Percentiles rank a stretch among this genome's conserved stretches.
Evolutionary conservation across 2,329 filamentous ascomycete genomes (phyloP).

Genomic region (Diaporthe nobilis): DNA sequence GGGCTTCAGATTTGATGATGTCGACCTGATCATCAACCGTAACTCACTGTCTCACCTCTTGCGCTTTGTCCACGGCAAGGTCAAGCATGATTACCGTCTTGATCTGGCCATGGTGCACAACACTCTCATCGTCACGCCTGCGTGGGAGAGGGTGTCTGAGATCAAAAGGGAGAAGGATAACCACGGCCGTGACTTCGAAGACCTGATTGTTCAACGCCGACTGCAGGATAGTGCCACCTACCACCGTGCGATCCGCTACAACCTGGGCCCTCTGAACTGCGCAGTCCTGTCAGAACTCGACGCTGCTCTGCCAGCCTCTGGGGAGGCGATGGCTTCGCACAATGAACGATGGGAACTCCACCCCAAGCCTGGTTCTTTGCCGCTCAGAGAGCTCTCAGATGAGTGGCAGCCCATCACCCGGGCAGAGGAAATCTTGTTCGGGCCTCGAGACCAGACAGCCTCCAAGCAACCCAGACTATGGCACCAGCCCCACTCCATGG

Average conservation of each 20-base stretch:
- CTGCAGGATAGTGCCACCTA: constrained; percentile 12
- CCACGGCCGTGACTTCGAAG: constrained; percentile 35
- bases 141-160: constrained; percentile 17
- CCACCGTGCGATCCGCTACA: constrained; percentile 38
- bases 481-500: not conserved
- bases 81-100: constrained; percentile 19
- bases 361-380: not conserved
- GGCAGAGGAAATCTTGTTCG: constrained; percentile 27
- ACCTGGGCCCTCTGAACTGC: constrained; percentile 35
- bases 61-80: constrained; percentile 40
- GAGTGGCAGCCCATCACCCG: not conserved
- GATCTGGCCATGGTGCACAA: constrained; percentile 36
- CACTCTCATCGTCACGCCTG: constrained; percentile 36
- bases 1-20: constrained; percentile 45
- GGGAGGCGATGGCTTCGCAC: not conserved
- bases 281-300: constrained; percentile 38
- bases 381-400: not conserved
- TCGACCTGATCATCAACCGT: constrained; percentile 51
- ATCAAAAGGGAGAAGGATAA: not conserved
- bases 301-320: not conserved
- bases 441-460: not conserved
- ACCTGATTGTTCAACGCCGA: not conserved
- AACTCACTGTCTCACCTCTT: constrained; percentile 47
- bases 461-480: not conserved
- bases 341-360: constrained; percentile 10